Percentiles rank a stretch among this genome's conserved stretches.
These are phyloP conservation scores for Suhomyces panamericanus DNA, from an alignment of 1,139 yeast species.

Conservation along the genomic window DNA sequence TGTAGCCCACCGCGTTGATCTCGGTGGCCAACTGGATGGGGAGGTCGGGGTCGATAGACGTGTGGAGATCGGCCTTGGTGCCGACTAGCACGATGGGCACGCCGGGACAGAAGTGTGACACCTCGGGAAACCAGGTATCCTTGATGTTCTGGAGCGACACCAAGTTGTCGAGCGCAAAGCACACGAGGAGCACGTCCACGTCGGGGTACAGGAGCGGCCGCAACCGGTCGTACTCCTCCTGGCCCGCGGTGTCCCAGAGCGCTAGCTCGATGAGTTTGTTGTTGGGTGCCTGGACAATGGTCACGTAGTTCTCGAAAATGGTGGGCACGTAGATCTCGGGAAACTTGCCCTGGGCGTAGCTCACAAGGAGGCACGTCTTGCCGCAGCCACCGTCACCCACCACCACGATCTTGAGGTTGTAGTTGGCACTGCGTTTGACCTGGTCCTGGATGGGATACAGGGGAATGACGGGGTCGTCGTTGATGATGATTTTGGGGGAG, in stretches of 20 bases:
- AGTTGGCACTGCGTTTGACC: conserved; percentile 34
- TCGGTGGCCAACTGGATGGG: conserved; percentile 59
- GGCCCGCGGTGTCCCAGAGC: conserved; percentile 94
- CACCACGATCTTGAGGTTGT: conserved; percentile 68
- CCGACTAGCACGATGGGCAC: conserved; percentile 79
- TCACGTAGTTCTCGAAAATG: conserved; percentile 80
- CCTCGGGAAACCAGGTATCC: conserved; percentile 88
- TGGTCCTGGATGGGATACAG: conserved; percentile 34
- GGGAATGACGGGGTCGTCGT: conserved; percentile 44
- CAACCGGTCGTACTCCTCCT: conserved; percentile 84
- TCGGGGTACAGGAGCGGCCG: conserved; percentile 85
- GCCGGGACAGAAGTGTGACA: conserved; percentile 77
- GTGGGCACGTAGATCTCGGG: conserved; percentile 87
- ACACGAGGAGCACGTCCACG: conserved; percentile 70
- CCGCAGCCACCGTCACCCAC: conserved; percentile 98
- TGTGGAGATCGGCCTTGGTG: conserved; percentile 66
- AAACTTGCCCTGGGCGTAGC: conserved; percentile 77
- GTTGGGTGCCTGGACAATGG: conserved; percentile 58
- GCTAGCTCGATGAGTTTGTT: conserved; percentile 67
- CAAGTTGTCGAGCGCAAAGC: conserved; percentile 68
- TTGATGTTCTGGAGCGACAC: conserved; percentile 70
- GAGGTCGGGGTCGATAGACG: conserved; percentile 46
- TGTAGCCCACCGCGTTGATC: conserved; percentile 74
- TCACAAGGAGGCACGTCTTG: conserved; percentile 79
- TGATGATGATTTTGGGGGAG: conserved; percentile 33